phyloP scores from a whole-genome alignment of 164 flowering plant genomes.

The Pachysandra terminalis region DNA sequence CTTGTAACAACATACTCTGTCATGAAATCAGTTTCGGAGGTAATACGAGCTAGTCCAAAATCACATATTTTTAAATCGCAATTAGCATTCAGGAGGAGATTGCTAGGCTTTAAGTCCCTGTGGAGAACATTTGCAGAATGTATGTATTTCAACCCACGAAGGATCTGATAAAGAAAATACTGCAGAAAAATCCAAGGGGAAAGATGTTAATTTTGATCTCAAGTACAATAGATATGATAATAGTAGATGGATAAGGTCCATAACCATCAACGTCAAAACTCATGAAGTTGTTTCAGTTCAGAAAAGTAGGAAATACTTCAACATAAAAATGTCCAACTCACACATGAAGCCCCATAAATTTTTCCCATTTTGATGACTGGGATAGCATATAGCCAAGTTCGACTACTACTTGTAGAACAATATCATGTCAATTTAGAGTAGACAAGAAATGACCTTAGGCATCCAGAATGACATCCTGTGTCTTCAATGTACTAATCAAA shows the following conservation, averaged over 20 bases:
- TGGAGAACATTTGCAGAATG: conserved; percentile 99
- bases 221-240: not conserved
- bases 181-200: conserved; percentile 33
- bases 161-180: conserved; percentile 95
- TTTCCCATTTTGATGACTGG: not conserved
- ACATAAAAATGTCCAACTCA: not conserved
- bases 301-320: not conserved
- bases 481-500: too few relatives aligned
- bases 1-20: conserved; percentile 98
- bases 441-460: too few relatives aligned
- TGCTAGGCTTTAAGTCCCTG: conserved; percentile 96
- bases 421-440: too few relatives aligned
- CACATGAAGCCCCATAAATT: not conserved
- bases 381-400: not conserved
- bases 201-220: conserved; percentile 12
- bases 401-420: too few relatives aligned
- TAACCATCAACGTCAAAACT: not conserved
- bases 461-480: too few relatives aligned
- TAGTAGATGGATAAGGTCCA: not conserved
- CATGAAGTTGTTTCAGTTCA: not conserved
- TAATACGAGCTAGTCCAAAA: conserved; percentile 95
- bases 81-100: conserved; percentile 94
- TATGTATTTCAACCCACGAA: conserved; percentile 93
- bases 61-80: conserved; percentile 98
- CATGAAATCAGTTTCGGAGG: conserved; percentile 96